These are phyloP conservation scores for Backusella westeae DNA, from an alignment of 192 early-diverging fungal genomes.

Conservation along the genomic window DNA sequence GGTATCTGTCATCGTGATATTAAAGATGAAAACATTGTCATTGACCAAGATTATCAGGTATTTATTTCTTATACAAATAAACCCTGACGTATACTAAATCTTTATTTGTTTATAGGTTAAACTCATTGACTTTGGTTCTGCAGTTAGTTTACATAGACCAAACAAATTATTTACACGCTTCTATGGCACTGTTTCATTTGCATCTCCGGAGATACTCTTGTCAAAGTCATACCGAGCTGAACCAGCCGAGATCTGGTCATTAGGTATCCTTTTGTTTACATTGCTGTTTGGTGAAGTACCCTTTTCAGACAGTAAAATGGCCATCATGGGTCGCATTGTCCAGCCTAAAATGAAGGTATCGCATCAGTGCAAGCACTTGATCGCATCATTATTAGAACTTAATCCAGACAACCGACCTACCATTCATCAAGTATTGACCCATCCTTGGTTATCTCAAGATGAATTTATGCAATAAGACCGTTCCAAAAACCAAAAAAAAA, in stretches of 20 bases:
- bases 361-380: slow-evolving; percentile 46
- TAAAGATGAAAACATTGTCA: slow-evolving; percentile 72
- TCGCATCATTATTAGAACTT: slow-evolving; percentile 62
- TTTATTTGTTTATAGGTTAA: slow-evolving; percentile 38
- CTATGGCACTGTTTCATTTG: slow-evolving; percentile 54
- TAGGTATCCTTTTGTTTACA: slow-evolving; percentile 65
- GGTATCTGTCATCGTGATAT: slow-evolving; percentile 79
- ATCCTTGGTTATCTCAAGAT: slow-evolving; percentile 53
- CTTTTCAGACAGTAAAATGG: slow-evolving; percentile 46
- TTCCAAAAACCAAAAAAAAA: background rate
- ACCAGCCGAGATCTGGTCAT: slow-evolving; percentile 69
- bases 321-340: slow-evolving; percentile 37
- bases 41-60: slow-evolving; percentile 38
- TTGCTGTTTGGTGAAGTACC: slow-evolving; percentile 59
- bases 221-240: slow-evolving; percentile 59
- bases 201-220: slow-evolving; percentile 64
- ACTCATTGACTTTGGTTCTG: slow-evolving; percentile 69
- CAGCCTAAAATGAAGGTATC: slow-evolving; percentile 40
- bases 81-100: background rate
- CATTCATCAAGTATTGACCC: slow-evolving; percentile 48
- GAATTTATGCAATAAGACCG: background rate
- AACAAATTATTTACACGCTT: slow-evolving; percentile 39
- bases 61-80: background rate
- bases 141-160: slow-evolving; percentile 29
- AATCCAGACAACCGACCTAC: slow-evolving; percentile 48